These are phyloP conservation scores for Colletotrichum melonis DNA, from an alignment of 2,329 filamentous ascomycete genomes.

Conservation along the genomic window DNA sequence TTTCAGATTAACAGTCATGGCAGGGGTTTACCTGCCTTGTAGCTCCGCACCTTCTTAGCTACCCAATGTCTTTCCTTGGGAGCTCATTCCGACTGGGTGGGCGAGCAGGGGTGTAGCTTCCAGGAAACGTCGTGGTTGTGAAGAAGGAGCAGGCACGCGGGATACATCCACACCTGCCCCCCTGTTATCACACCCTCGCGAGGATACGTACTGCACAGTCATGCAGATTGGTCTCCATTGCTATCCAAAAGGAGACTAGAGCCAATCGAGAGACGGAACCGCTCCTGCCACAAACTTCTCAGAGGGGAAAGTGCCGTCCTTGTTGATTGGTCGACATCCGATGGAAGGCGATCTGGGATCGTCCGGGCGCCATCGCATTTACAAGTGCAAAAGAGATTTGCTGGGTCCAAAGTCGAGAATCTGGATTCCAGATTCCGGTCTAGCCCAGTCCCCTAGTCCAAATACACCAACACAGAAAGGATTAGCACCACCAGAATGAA, in stretches of 20 bases:
- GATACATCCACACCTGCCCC: not conserved
- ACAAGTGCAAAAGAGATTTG: conserved; percentile 10
- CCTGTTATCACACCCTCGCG: not conserved
- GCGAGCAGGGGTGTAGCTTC: conserved; percentile 4
- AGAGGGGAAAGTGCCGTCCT: conserved; percentile 14
- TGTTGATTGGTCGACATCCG: conserved; percentile 7
- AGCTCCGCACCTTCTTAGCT: not conserved
- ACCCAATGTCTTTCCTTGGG: not conserved
- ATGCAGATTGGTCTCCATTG: not conserved
- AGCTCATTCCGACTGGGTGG: conserved; percentile 24
- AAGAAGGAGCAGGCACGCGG: conserved; percentile 8
- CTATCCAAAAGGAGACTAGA: not conserved
- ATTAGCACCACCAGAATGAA: not conserved
- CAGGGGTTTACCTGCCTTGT: not conserved
- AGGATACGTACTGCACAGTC: not conserved
- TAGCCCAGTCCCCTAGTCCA: not conserved
- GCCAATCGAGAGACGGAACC: not conserved
- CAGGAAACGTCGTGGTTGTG: conserved; percentile 18
- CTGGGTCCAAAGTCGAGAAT: not conserved
- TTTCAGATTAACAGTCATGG: conserved; percentile 20
- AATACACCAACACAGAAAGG: not conserved
- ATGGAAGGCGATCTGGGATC: conserved; percentile 25
- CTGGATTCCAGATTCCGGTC: not conserved
- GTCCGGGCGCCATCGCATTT: conserved; percentile 26
- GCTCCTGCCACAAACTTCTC: conserved; percentile 12